Conservation (phyloP, 2,329 filamentous ascomycete genomes). For the Xylariales sp. region DNA sequence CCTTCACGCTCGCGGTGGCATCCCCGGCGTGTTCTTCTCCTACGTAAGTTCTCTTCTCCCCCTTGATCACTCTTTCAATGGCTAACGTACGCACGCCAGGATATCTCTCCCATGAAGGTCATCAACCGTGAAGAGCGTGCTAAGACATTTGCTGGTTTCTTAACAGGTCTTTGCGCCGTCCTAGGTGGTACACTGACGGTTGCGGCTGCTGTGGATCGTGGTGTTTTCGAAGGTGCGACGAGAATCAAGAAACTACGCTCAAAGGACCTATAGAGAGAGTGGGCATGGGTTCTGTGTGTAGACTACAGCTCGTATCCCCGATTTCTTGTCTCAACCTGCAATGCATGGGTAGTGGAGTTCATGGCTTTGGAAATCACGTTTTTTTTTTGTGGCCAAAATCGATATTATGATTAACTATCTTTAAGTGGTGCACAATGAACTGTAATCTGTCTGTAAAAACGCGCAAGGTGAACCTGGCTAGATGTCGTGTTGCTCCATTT, state of each 20-base stretch:
- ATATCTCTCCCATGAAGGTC: constrained; percentile 99
- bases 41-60: constrained; percentile 62
- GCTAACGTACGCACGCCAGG: constrained; percentile 44
- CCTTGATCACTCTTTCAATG: not conserved
- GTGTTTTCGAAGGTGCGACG: constrained; percentile 81
- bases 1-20: constrained; percentile 82
- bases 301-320: constrained; percentile 2
- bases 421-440: too few species aligned
- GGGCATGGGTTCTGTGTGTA: constrained; percentile 1
- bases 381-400: constrained; percentile 1
- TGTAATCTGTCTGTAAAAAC: too few species aligned
- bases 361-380: constrained; percentile 15
- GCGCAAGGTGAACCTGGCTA: too few species aligned
- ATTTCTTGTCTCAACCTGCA: constrained; percentile 10
- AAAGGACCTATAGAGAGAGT: constrained; percentile 47
- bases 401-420: too few species aligned
- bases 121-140: constrained; percentile 89
- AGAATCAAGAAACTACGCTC: constrained; percentile 80
- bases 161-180: constrained; percentile 90
- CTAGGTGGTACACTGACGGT: constrained; percentile 94
- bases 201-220: constrained; percentile 86
- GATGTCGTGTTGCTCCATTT: too few species aligned
- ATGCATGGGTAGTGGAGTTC: constrained; percentile 22
- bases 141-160: constrained; percentile 87
- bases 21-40: constrained; percentile 97